These are phyloP conservation scores for Puccinia polysora DNA, from an alignment of 1,284 basidiomycete genomes.

Conservation along the genomic window DNA sequence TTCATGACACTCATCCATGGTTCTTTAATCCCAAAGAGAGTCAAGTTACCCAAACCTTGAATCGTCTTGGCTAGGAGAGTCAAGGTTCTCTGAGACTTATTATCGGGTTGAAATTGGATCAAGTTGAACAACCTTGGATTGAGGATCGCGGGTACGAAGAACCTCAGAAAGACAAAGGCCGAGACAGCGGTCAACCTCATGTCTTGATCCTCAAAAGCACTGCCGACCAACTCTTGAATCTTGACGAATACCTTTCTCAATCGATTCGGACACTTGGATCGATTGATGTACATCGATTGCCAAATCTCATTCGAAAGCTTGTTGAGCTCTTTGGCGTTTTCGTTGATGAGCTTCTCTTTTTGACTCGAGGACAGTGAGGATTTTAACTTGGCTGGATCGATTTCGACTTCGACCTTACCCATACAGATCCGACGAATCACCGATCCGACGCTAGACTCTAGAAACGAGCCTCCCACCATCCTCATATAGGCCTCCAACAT, in stretches of 20 bases:
- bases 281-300: conserved; percentile 39
- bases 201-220: conserved; percentile 28
- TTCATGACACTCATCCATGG: conserved; percentile 52
- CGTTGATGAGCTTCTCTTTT: conserved; percentile 18
- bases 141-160: conserved; percentile 36
- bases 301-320: conserved; percentile 20
- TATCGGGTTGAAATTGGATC: conserved; percentile 55
- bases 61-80: conserved; percentile 73
- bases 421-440: conserved; percentile 33
- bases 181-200: conserved; percentile 38
- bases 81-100: conserved; percentile 67
- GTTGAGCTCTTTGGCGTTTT: conserved; percentile 19
- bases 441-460: conserved; percentile 28
- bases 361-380: not conserved
- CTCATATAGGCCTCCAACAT: conserved; percentile 43
- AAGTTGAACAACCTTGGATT: conserved; percentile 54
- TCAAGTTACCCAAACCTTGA: conserved; percentile 76
- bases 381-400: conserved; percentile 36
- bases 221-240: conserved; percentile 29
- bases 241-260: conserved; percentile 24
- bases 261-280: conserved; percentile 29
- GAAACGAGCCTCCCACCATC: conserved; percentile 28
- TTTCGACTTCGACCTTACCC: conserved; percentile 28
- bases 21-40: conserved; percentile 53
- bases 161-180: conserved; percentile 47